phyloP scores from a whole-genome alignment of 2,329 filamentous ascomycete genomes.

The Aquanectria penicillioides region DNA sequence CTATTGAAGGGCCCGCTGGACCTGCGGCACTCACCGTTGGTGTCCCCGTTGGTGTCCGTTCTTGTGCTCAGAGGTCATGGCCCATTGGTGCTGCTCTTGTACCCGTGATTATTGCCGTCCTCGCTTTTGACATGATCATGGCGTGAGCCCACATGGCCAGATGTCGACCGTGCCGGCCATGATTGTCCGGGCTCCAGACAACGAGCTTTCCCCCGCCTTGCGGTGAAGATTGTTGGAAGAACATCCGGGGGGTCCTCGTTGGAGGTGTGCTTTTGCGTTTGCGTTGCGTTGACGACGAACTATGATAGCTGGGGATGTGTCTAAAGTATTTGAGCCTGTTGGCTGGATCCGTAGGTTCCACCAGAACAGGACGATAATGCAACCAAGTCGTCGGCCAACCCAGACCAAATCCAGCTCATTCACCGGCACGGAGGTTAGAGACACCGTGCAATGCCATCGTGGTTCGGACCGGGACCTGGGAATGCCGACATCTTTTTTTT shows the following conservation, averaged over 20 bases:
- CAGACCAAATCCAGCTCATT: constrained; percentile 2
- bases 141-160: constrained; percentile 34
- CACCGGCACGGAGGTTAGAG: constrained; percentile 8
- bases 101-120: constrained; percentile 31
- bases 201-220: constrained; percentile 3
- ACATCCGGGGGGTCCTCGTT: not conserved
- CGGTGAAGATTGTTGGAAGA: constrained; percentile 18
- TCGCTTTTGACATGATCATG: constrained; percentile 32
- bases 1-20: not conserved
- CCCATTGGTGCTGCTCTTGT: constrained; percentile 16
- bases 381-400: constrained; percentile 11
- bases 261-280: no score
- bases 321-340: not conserved
- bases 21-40: not conserved
- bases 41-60: not conserved
- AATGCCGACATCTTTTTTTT: not conserved
- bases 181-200: constrained; percentile 15
- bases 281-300: no score
- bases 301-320: not conserved
- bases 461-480: constrained; percentile 4
- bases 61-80: not conserved
- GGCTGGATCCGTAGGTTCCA: constrained; percentile 14
- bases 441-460: constrained; percentile 6
- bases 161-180: constrained; percentile 22
- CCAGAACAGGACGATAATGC: constrained; percentile 10